Evolutionary conservation across 768 basidiomycete species (phyloP).

Genomic region (Serpula lacrymans): DNA sequence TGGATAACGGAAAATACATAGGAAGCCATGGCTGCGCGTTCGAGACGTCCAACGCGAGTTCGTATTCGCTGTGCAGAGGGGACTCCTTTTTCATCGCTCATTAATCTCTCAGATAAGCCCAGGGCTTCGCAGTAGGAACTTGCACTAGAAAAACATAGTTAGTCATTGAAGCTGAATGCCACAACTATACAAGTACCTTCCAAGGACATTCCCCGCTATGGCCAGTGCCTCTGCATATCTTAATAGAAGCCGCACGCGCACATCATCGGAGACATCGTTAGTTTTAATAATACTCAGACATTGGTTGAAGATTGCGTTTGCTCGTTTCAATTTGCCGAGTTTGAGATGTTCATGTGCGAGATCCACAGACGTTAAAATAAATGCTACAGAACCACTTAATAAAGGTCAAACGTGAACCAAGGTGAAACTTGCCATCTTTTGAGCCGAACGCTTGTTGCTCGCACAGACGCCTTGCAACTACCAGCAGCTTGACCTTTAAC

Average conservation of each 20-base stretch:
- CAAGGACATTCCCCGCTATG: conserved; percentile 49
- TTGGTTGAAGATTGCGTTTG: conserved; percentile 61
- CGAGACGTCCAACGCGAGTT: conserved; percentile 54
- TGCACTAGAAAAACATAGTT: conserved; percentile 29
- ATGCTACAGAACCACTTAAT: conserved; percentile 38
- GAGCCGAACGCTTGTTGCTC: conserved; percentile 41
- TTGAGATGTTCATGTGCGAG: conserved; percentile 78
- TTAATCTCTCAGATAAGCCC: conserved; percentile 38
- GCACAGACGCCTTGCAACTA: conserved; percentile 58
- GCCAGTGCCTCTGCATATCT: conserved; percentile 67
- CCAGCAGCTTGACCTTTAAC: conserved; percentile 64
- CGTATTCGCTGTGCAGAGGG: conserved; percentile 58
- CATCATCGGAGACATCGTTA: conserved; percentile 47
- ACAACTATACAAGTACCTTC: conserved; percentile 44
- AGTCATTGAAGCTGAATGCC: conserved; percentile 1
- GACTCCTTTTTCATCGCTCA: conserved; percentile 42
- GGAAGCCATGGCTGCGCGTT: conserved; percentile 71
- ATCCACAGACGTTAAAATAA: conserved; percentile 59
- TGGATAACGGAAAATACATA: conserved; percentile 68
- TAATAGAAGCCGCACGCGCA: conserved; percentile 53
- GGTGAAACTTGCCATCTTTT: conserved; percentile 43
- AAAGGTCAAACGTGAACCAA: neutral
- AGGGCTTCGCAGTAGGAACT: conserved; percentile 61
- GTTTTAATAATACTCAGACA: conserved; percentile 44
- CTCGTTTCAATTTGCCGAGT: conserved; percentile 72